Base-by-base conservation (phyloP, 179 eudicot species). In the Beta corolliflora region DNA sequence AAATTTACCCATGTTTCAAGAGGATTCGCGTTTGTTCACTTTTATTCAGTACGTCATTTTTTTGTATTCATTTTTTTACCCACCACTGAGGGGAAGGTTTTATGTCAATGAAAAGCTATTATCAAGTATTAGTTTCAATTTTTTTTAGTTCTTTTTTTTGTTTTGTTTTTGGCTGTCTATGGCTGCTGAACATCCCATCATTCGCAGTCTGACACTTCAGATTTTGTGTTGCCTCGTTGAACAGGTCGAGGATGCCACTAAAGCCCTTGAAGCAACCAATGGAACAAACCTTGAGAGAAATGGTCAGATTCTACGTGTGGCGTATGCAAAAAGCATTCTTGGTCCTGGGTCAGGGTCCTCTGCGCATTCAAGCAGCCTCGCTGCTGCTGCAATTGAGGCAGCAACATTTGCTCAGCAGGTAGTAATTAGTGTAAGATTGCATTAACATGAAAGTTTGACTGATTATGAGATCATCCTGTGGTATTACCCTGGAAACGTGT, bases 321-420 rank as follows among this genome's bases (percentile, higher is more conserved):
- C 98, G 77, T 96, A 91, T 93, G 97, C 99, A 41, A 96, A 96
- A 90, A 96, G 98, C 88, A 88, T 92, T 69, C 88, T 92, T 83
- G 99, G 98, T 66, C 90, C 97, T 77, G 98, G 95, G 70, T 85
- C 91, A 78, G 97, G 95, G 45, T 84, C 89, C 41, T 89, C 94
- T 2, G 94, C 91, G 59, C 81, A 90, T 73, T 88, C 99, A 18
- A 94, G 99, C 88, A 91, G 97, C 85, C 97, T 93, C 84, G 99
- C 99, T 81, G 98, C 97, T 81, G 99, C 99, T 83, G 99, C 99
- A 50, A 96, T 96, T 76, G 99, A 96, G 89, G 99, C 99, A 50
- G 98, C 98, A 70, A 81, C 98, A 29, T 96, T 96, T 92, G 89
- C 99, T 82, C 99, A 96, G 79, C 99, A 96, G 97, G 99, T 96